Evolutionary conservation across 768 basidiomycete genomes (phyloP).

Genomic region (Clavulina sp.): DNA sequence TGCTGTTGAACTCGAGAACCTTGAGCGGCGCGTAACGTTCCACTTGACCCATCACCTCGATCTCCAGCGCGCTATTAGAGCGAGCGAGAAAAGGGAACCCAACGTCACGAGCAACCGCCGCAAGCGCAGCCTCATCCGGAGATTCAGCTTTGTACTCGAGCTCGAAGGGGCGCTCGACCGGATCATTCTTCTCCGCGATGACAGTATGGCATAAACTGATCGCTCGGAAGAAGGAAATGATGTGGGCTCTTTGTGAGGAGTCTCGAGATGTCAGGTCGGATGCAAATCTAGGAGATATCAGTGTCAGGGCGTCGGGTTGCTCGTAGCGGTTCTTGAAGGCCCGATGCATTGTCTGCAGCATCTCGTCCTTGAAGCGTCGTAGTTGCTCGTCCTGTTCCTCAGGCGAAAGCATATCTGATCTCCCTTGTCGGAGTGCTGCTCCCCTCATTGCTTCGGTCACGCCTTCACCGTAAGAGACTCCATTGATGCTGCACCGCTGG

Average conservation of each 20-base stretch:
- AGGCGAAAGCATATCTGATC: constrained; percentile 43
- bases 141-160: constrained; percentile 92
- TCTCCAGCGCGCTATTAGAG: constrained; percentile 58
- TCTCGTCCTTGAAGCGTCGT: constrained; percentile 45
- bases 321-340: constrained; percentile 79
- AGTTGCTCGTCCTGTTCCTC: constrained; percentile 56
- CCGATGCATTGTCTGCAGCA: constrained; percentile 58
- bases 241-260: constrained; percentile 40
- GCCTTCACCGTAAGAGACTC: constrained; percentile 79
- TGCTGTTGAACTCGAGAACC: constrained; percentile 83
- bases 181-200: constrained; percentile 58
- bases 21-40: constrained; percentile 69
- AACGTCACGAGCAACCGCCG: constrained; percentile 77
- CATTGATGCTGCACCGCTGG: constrained; percentile 81
- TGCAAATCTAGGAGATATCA: constrained; percentile 74
- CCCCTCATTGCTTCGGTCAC: constrained; percentile 91
- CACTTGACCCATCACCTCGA: constrained; percentile 78
- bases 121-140: constrained; percentile 89
- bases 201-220: constrained; percentile 90
- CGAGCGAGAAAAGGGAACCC: constrained; percentile 82
- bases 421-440: constrained; percentile 69
- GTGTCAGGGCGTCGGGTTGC: constrained; percentile 64
- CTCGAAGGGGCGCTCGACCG: constrained; percentile 36
- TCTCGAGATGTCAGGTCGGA: constrained; percentile 50
- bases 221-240: constrained; percentile 83